Percentiles rank a stretch among this genome's conserved stretches.
Conservation (phyloP, 2,329 filamentous ascomycete species). For the Cladosporium oxysporum region DNA sequence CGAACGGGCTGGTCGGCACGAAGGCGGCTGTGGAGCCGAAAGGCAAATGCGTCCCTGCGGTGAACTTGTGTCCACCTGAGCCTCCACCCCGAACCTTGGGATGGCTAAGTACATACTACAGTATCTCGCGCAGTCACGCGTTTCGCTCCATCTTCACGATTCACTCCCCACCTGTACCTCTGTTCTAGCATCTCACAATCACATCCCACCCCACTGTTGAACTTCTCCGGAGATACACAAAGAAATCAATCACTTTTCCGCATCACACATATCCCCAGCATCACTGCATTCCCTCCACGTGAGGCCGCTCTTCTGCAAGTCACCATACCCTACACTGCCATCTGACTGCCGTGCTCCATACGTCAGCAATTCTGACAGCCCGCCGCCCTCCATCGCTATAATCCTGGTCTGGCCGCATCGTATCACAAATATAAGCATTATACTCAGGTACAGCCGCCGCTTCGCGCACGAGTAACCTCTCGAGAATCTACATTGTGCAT, state of each 20-base stretch:
- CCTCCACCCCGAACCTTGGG: constrained; percentile 2
- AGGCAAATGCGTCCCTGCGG: constrained; percentile 1
- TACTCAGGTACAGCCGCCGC: not conserved
- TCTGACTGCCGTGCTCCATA: constrained; percentile 1
- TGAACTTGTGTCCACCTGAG: constrained; percentile 15
- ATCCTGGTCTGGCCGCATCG: not conserved
- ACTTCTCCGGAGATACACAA: constrained; percentile 5
- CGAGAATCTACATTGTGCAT: constrained; percentile 9
- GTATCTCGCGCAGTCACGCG: constrained; percentile 8
- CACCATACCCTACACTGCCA: constrained; percentile 14
- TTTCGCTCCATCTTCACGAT: constrained; percentile 3
- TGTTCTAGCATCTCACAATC: constrained; percentile 15
- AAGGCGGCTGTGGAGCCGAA: constrained; percentile 9
- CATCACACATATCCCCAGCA: not conserved
- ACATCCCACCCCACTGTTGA: not conserved
- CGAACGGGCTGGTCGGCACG: constrained; percentile 10
- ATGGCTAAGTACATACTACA: not conserved
- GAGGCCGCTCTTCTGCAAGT: not conserved
- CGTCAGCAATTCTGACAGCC: not conserved
- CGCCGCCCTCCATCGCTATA: not conserved
- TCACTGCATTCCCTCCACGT: not conserved
- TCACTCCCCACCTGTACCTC: constrained; percentile 12
- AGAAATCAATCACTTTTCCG: constrained; percentile 8
- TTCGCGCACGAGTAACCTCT: not conserved
- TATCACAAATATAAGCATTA: constrained; percentile 16